Evolutionary conservation across 257 asterid species (phyloP).

Genomic region (Ophiorrhiza pumila): DNA sequence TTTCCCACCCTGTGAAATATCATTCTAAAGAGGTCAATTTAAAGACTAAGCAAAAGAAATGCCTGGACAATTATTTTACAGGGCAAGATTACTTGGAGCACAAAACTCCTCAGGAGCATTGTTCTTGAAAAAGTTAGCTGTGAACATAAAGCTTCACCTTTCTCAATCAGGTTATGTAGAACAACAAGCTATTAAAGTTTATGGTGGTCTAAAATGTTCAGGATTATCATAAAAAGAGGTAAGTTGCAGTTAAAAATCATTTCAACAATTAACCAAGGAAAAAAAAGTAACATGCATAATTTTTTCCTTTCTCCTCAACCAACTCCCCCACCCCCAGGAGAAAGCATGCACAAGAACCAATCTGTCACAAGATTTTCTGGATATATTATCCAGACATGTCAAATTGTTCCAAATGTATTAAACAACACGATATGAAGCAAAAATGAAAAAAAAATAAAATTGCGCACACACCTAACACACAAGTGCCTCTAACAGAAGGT

Average conservation of each 20-base stretch:
- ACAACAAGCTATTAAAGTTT: background rate
- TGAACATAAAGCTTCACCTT: background rate
- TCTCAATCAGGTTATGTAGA: background rate
- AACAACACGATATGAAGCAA: background rate
- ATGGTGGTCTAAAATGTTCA: background rate
- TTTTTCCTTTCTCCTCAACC: background rate
- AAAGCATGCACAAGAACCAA: background rate
- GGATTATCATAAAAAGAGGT: background rate
- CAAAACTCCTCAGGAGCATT: background rate
- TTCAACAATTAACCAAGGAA: background rate
- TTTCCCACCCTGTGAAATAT: background rate
- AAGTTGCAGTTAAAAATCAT: background rate
- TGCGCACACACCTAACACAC: no score
- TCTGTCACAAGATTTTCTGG: background rate
- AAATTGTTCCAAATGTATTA: background rate
- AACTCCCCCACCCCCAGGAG: background rate
- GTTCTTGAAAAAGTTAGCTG: background rate
- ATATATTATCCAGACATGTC: background rate
- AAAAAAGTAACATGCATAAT: background rate
- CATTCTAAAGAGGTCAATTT: background rate
- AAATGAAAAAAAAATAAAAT: no score
- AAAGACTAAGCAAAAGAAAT: background rate
- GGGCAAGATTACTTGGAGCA: background rate
- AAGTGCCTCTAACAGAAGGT: background rate
- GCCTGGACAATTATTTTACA: background rate